Base-by-base conservation (phyloP, 176 grass and related monocot species). In the Hordeum marinum region DNA sequence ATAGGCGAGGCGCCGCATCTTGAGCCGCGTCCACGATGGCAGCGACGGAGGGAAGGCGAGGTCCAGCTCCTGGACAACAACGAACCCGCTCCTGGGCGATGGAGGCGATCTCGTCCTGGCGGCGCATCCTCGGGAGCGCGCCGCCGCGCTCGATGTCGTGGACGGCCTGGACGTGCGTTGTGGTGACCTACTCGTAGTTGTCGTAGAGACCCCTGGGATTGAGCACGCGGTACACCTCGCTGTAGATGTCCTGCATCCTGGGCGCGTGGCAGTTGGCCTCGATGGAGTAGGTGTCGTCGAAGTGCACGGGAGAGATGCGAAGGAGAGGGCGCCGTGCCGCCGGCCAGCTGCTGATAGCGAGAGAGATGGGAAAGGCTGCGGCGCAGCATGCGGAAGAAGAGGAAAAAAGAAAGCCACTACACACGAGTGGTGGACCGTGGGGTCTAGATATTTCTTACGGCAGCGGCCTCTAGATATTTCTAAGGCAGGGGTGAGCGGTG, bases 191-290 rank as follows among this genome's bases (percentile, higher is more conserved):
- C 81, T 97, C 94, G 63, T 97, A 97, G 63, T 92, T 91, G 60
- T 92, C 84, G 85, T 92, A 94, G 86, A 97, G 81, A 3, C 85
- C 86, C 0, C 92, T 86, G 0, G 92, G 94, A 68, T 91, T 92
- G 83, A 97, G 90, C 48, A 97, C 94, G 77, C 94, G 90, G 73
- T 81, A 84, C 2, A 97, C 88, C 92, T 97, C 94, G 45, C 76
- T 83, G 77, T 97, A 97, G 39, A 94, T 90, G 58, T 97, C 95
- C 90, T 94, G 90, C 41, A 97, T 92, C 41, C 7, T 66, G 32
- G 90, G 95, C 36, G 95, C 90, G 77, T 97, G 95, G 86, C 88
- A 97, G 90, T 90, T 97, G 68, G 95, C 90, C 95, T 97, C 92
- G 83, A 97, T 94, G 64, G 95, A 92, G 88, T 94, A 97, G 3